phyloP scores from a whole-genome alignment of 176 grass and related monocot genomes.

The Eleusine coracana region DNA sequence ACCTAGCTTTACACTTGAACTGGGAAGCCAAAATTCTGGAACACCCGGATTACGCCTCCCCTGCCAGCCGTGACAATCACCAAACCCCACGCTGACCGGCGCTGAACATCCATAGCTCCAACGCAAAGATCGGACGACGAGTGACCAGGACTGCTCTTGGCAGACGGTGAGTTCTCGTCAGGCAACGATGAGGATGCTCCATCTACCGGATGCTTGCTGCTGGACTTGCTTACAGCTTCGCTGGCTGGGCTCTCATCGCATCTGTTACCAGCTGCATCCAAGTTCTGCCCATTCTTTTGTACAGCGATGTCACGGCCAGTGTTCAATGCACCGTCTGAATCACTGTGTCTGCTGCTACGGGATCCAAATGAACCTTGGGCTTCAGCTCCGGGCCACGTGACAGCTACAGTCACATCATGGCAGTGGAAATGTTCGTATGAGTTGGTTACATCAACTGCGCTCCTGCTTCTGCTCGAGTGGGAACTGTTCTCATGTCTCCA shows the following conservation, averaged over 20 bases:
- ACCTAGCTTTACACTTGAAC: conserved; percentile 69
- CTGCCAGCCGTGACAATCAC: conserved; percentile 83
- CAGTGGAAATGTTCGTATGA: conserved; percentile 97
- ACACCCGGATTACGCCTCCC: conserved; percentile 76
- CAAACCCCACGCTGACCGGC: conserved; percentile 80
- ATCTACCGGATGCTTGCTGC: conserved; percentile 29
- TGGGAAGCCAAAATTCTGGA: conserved; percentile 98
- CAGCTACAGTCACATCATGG: conserved; percentile 74
- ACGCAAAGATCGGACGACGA: conserved; percentile 53
- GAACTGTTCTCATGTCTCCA: conserved; percentile 91
- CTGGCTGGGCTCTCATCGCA: conserved; percentile 26
- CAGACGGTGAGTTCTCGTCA: conserved; percentile 51
- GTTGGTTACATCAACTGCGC: conserved; percentile 67
- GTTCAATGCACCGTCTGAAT: conserved; percentile 48
- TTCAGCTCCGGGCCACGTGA: conserved; percentile 75
- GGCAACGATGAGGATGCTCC: conserved; percentile 43
- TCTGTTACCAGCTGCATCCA: conserved; percentile 38
- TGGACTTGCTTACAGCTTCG: conserved; percentile 24
- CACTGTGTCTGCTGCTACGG: conserved; percentile 51
- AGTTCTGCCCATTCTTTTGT: conserved; percentile 30
- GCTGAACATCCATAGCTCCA: conserved; percentile 58
- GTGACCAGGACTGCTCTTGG: conserved; percentile 58
- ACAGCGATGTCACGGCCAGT: conserved; percentile 28
- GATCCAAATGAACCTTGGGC: conserved; percentile 36
- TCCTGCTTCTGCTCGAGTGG: conserved; percentile 74